A percentile compares a stretch with the other conserved stretches of the same genome.
Evolutionary conservation across 176 grass and related monocot genomes (phyloP).

Genomic region (Aegilops speltoides): DNA sequence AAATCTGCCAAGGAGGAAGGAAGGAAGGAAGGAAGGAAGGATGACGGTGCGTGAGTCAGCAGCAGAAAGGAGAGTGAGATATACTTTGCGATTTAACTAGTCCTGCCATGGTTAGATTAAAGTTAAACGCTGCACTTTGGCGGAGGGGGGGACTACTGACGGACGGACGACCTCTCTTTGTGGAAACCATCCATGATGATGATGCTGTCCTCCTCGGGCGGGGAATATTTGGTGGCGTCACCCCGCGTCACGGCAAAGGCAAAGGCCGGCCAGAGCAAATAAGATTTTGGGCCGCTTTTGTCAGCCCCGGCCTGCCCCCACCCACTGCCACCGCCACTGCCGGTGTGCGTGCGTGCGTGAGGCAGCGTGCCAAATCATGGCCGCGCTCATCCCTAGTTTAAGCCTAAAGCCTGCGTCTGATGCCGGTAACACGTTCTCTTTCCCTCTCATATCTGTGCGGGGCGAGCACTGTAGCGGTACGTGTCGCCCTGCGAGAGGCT

Average conservation of each 20-base stretch:
- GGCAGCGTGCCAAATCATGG: slow-evolving; percentile 13
- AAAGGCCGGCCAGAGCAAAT: background rate
- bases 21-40: background rate
- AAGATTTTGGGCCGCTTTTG: slow-evolving; percentile 37
- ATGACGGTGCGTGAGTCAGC: background rate
- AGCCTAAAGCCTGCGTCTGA: background rate
- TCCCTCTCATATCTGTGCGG: background rate
- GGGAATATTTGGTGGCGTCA: slow-evolving; percentile 52
- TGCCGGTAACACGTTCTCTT: background rate
- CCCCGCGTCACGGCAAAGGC: slow-evolving; percentile 26
- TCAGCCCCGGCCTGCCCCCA: slow-evolving; percentile 29
- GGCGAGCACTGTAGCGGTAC: background rate
- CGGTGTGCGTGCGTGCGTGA: background rate
- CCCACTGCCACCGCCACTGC: background rate
- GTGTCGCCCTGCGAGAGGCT: background rate
- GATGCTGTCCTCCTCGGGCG: slow-evolving; percentile 10
- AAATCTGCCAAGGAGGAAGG: background rate
- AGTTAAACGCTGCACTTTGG: background rate
- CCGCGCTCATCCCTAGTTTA: background rate
- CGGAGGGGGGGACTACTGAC: no score
- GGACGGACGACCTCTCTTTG: slow-evolving; percentile 27
- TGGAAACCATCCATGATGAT: slow-evolving; percentile 44
- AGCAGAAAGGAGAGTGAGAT: background rate
- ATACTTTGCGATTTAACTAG: background rate
- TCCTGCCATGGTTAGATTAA: background rate